phyloP scores from a whole-genome alignment of 2,329 filamentous ascomycete species.

The Talaromyces sp. region DNA sequence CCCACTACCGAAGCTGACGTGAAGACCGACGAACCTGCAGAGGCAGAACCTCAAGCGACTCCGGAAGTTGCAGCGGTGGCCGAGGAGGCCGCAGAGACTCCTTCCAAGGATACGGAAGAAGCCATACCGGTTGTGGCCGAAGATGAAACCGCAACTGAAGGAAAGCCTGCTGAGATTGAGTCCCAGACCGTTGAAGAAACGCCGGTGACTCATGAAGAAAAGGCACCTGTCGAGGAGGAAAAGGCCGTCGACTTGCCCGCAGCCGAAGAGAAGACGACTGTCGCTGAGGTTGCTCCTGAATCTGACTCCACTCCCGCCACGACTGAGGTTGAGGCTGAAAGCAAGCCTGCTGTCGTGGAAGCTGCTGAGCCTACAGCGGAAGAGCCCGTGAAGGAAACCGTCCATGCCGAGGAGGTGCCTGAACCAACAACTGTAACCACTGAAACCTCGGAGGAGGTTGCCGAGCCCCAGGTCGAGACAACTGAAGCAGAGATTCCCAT shows the following conservation, averaged over 20 bases:
- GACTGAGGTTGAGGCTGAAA: constrained; percentile 4
- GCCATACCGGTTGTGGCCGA: constrained; percentile 13
- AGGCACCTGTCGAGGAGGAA: background rate
- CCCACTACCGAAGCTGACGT: background rate
- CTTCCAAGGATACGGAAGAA: background rate
- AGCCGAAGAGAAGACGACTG: background rate
- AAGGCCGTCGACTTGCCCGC: background rate
- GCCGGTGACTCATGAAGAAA: constrained; percentile 1
- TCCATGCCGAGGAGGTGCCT: background rate
- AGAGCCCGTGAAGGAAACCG: background rate
- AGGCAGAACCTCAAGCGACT: background rate
- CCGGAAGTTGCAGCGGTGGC: constrained; percentile 5
- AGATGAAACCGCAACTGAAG: background rate
- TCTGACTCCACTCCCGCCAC: background rate
- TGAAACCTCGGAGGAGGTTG: background rate
- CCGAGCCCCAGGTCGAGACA: background rate
- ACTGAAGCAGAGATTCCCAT: background rate
- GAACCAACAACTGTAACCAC: background rate
- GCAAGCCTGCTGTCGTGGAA: background rate
- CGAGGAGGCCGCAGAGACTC: constrained; percentile 1
- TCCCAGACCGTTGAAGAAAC: background rate
- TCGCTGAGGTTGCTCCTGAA: constrained; percentile 9
- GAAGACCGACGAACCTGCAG: constrained; percentile 1
- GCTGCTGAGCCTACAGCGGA: background rate
- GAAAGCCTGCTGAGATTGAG: constrained; percentile 9